A percentile compares a stretch with the other conserved stretches of the same genome.
These are phyloP conservation scores for Neofusicoccum parvum DNA, from an alignment of 2,329 filamentous ascomycete species.

Conservation along the genomic window DNA sequence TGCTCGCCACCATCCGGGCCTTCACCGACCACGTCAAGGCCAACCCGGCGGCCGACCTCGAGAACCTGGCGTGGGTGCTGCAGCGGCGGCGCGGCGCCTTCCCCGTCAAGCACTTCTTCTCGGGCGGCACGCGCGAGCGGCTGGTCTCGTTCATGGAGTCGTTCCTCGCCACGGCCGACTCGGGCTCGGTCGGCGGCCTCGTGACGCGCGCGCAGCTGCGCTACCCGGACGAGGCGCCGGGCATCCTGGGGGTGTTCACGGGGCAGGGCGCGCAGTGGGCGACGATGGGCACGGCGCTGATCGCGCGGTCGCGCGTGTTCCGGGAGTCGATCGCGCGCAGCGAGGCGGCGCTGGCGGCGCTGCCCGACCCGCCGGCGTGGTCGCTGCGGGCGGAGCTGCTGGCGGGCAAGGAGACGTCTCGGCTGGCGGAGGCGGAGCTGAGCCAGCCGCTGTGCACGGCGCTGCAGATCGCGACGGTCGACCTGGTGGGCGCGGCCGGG, in stretches of 20 bases:
- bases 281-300: constrained; percentile 44
- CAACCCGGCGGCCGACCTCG: not conserved
- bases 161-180: not conserved
- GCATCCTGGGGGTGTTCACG: constrained; percentile 42
- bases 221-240: not conserved
- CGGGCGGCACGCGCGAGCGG: not conserved
- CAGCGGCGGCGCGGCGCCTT: constrained; percentile 23
- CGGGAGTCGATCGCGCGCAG: constrained; percentile 25
- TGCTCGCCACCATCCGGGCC: not conserved
- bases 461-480: constrained; percentile 38
- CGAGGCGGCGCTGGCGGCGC: constrained; percentile 24
- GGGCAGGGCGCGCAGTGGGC: constrained; percentile 49
- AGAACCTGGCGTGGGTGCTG: constrained; percentile 25
- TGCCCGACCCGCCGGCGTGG: constrained; percentile 24
- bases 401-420: not conserved
- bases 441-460: constrained; percentile 41
- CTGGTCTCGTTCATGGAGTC: constrained; percentile 8
- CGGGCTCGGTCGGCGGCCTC: not conserved
- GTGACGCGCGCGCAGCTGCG: not conserved
- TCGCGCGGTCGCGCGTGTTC: constrained; percentile 29
- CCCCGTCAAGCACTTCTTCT: constrained; percentile 14
- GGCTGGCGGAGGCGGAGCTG: constrained; percentile 26
- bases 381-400: constrained; percentile 26
- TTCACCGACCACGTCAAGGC: constrained; percentile 13
- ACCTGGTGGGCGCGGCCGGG: constrained; percentile 28